Base-by-base conservation (phyloP, 192 early-diverging fungal species). In the Podila verticillata region DNA sequence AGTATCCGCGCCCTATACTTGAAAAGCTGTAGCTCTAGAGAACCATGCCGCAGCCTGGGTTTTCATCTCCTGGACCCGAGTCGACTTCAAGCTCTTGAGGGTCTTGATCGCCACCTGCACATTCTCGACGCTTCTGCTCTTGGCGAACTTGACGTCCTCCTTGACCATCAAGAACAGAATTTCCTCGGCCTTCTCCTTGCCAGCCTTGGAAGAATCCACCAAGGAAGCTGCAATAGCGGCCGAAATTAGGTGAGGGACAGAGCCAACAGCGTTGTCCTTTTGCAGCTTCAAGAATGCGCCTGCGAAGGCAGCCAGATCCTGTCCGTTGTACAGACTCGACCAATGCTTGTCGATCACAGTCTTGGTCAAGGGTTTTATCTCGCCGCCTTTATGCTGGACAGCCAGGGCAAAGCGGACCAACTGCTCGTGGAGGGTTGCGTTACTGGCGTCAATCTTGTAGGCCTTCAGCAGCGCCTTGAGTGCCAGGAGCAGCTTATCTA, bases 401-500 rank as follows among this genome's bases (percentile, higher is more conserved):
- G 77, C 81, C 31, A 81, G 68, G 6, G 87, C 70, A 39, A 88
- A 87, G 35, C 73, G 70, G 30, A 86, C 80, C 24, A 88, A 62
- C n/a, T 88, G 83, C 54, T 72, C 66, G 61, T 89, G 84, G 15
- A 90, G 66, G 7, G 49, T 65, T 9, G 86, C 66, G 31, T 86
- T 81, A 28, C 70, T 62, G 20, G 69, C 75, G 44, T 91, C 84
- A 28, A 90, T 69, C 36, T 78, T 59, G 51, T 58, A 39, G 1
- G 87, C 87, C 26, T 86, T 87, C 32, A 89, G 66, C 63, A 95
- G 73, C 31, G 86, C 72, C 70, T 86, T 88, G 36, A 92, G 62
- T 1, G 92, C 94, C 48, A 95, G 83, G 30, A 93, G 65, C 58
- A 85, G 86, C 69, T 93, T 94, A 63, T 89, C 89, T 91, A 48